phyloP scores from a whole-genome alignment of 2,329 filamentous ascomycete species.

The Chaetomiaceae sp. region DNA sequence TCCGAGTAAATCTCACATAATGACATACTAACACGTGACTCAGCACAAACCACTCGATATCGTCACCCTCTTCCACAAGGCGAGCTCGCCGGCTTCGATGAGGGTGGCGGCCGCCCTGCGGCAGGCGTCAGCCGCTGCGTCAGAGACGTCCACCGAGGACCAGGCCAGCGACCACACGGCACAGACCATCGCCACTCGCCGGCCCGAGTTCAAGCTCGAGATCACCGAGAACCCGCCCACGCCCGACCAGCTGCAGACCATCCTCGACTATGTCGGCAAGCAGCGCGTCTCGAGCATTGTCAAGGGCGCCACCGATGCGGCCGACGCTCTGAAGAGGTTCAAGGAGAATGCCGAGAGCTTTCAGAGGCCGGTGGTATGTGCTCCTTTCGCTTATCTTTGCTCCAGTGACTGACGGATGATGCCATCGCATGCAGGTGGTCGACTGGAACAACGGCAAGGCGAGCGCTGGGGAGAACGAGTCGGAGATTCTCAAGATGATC shows the following conservation, averaged over 20 bases:
- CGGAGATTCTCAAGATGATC: slow-evolving; percentile 81
- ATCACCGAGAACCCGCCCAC: slow-evolving; percentile 57
- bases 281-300: slow-evolving; percentile 60
- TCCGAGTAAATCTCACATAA: background rate
- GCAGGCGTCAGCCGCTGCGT: slow-evolving; percentile 67
- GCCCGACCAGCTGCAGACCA: slow-evolving; percentile 34
- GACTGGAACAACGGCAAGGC: slow-evolving; percentile 93
- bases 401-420: background rate
- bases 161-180: slow-evolving; percentile 60
- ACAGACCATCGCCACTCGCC: slow-evolving; percentile 15
- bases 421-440: slow-evolving; percentile 50
- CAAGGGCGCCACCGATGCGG: slow-evolving; percentile 65
- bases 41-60: slow-evolving; percentile 82
- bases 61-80: slow-evolving; percentile 92
- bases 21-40: background rate
- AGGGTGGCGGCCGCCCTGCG: slow-evolving; percentile 74
- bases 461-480: slow-evolving; percentile 73
- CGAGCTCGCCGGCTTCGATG: slow-evolving; percentile 66
- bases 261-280: slow-evolving; percentile 52
- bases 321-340: slow-evolving; percentile 76
- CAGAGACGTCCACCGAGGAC: slow-evolving; percentile 65
- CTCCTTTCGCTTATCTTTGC: background rate
- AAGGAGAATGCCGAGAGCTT: slow-evolving; percentile 66
- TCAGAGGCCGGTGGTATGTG: slow-evolving; percentile 69
- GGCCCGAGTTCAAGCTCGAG: slow-evolving; percentile 72